Conservation (phyloP, 768 basidiomycete species). For the Dictyophora rubrovolvata region DNA sequence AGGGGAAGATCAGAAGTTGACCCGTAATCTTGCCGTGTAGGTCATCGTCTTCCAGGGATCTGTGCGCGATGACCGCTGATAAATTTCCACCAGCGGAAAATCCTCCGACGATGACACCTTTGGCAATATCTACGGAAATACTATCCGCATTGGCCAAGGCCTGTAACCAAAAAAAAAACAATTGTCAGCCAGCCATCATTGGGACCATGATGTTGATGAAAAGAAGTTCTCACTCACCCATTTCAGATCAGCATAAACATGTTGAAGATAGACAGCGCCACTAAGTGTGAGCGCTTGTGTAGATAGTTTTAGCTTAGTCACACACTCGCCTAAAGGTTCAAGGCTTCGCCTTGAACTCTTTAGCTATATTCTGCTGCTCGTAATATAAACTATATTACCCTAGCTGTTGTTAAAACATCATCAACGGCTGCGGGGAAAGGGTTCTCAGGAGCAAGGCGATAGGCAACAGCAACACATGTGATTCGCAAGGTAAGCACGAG, state of each 20-base stretch:
- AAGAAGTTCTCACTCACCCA: conserved; percentile 14
- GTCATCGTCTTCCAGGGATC: conserved; percentile 15
- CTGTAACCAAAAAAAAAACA: background rate
- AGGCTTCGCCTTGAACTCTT: too few relatives aligned
- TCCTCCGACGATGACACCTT: conserved; percentile 19
- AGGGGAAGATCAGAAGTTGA: conserved; percentile 16
- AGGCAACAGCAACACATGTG: conserved; percentile 11
- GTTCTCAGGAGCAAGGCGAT: conserved; percentile 19
- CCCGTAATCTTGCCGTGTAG: conserved; percentile 17
- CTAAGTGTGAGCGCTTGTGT: too few relatives aligned
- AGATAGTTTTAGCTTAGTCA: too few relatives aligned
- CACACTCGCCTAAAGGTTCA: conserved; percentile 14
- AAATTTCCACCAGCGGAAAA: conserved; percentile 17
- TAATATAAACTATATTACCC: too few relatives aligned
- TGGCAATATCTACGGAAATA: conserved; percentile 12
- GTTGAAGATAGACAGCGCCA: too few relatives aligned
- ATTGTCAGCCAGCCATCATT: background rate
- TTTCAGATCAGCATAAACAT: conserved; percentile 16
- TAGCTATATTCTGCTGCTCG: too few relatives aligned
- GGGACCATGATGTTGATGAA: background rate
- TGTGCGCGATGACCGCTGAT: conserved; percentile 15
- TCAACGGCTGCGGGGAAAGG: conserved; percentile 16
- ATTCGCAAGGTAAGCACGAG: conserved; percentile 13
- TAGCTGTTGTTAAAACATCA: too few relatives aligned
- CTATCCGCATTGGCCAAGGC: conserved; percentile 4